Evolutionary conservation across 768 basidiomycete species (phyloP).

Genomic region (Psilocybe tampanensis): DNA sequence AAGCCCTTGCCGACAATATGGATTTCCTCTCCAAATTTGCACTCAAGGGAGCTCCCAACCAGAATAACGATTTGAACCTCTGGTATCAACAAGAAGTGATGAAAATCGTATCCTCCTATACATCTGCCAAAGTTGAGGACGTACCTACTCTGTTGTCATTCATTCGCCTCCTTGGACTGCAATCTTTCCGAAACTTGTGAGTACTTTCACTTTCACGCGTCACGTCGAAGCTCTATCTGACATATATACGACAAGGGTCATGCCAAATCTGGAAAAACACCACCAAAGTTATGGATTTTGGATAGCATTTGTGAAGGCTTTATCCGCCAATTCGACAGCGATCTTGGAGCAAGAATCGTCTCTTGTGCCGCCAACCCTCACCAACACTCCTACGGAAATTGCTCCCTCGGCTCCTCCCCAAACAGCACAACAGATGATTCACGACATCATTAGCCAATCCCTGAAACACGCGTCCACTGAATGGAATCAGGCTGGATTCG

Average conservation of each 20-base stretch:
- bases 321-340: slow-evolving; percentile 17
- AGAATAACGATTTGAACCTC: slow-evolving; percentile 9
- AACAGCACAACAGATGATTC: not conserved
- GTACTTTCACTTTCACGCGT: slow-evolving; percentile 1
- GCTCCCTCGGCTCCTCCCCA: not conserved
- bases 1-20: slow-evolving; percentile 17
- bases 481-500: slow-evolving; percentile 19
- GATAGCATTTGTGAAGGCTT: slow-evolving; percentile 24
- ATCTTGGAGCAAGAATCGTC: slow-evolving; percentile 8
- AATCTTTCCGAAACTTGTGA: slow-evolving; percentile 23
- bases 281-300: slow-evolving; percentile 23
- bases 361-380: no score
- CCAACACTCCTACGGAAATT: not conserved
- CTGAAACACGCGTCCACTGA: slow-evolving; percentile 18
- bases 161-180: slow-evolving; percentile 18
- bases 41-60: slow-evolving; percentile 11
- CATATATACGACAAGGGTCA: slow-evolving; percentile 14
- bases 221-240: not conserved
- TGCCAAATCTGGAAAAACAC: slow-evolving; percentile 25
- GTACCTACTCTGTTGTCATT: slow-evolving; percentile 26
- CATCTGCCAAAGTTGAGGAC: slow-evolving; percentile 19
- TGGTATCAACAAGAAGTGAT: slow-evolving; percentile 24
- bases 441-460: slow-evolving; percentile 19
- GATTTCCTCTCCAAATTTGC: slow-evolving; percentile 22
- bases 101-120: slow-evolving; percentile 22